Evolutionary conservation across 768 basidiomycete genomes (phyloP).

Genomic region (Leucocoprinus leucothites): DNA sequence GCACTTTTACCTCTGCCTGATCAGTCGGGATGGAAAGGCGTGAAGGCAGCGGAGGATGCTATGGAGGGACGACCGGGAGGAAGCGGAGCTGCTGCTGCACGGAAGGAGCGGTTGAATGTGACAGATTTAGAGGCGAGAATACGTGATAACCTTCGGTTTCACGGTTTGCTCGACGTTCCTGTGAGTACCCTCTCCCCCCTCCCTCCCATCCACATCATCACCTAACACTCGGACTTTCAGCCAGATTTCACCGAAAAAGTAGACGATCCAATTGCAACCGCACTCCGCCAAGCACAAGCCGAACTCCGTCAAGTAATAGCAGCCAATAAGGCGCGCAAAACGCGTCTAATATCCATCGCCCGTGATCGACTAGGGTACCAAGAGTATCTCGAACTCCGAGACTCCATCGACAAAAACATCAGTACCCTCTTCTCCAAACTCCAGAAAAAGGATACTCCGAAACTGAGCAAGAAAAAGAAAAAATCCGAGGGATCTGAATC

Average conservation of each 20-base stretch:
- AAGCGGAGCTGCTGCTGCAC: conserved; percentile 72
- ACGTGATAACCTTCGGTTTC: conserved; percentile 72
- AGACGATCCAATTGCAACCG: conserved; percentile 92
- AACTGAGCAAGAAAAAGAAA: conserved; percentile 80
- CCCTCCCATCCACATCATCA: not conserved
- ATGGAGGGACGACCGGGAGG: conserved; percentile 84
- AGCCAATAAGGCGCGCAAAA: conserved; percentile 81
- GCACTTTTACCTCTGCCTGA: conserved; percentile 72
- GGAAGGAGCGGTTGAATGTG: conserved; percentile 73
- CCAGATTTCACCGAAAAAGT: conserved; percentile 75
- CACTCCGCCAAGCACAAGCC: conserved; percentile 83
- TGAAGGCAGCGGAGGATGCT: conserved; percentile 80
- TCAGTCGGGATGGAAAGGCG: conserved; percentile 63
- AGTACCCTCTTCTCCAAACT: conserved; percentile 69
- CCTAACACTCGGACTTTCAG: conserved; percentile 29
- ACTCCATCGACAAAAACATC: conserved; percentile 86
- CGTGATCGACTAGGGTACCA: conserved; percentile 87
- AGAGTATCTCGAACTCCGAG: conserved; percentile 84
- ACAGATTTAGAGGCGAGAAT: conserved; percentile 75
- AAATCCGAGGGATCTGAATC: conserved; percentile 28
- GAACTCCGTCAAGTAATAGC: conserved; percentile 74
- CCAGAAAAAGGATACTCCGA: conserved; percentile 77
- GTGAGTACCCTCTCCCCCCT: conserved; percentile 42
- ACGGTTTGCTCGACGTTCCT: conserved; percentile 64
- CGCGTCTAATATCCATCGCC: conserved; percentile 69